A percentile compares a stretch with the other conserved stretches of the same genome.
phyloP scores from a whole-genome alignment of 805 yeast genomes.

The Kodamaea kakaduensis region DNA sequence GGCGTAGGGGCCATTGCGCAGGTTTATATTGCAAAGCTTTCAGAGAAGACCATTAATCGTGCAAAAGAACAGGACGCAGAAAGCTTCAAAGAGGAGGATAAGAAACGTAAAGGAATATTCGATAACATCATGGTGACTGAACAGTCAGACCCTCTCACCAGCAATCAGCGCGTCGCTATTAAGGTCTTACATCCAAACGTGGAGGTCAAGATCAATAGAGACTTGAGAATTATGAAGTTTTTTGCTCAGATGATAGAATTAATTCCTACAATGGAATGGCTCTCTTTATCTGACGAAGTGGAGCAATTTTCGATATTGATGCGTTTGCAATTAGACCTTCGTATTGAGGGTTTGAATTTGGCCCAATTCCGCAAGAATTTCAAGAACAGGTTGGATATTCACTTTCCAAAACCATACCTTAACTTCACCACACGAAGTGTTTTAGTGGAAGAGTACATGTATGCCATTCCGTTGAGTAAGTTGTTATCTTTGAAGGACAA shows the following conservation, averaged over 20 bases:
- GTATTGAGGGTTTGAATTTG: slow-evolving; percentile 85
- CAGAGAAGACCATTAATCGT: slow-evolving; percentile 39
- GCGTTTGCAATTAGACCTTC: slow-evolving; percentile 82
- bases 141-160: slow-evolving; percentile 27
- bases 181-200: slow-evolving; percentile 92
- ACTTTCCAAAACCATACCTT: slow-evolving; percentile 76
- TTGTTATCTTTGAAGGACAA: slow-evolving; percentile 50
- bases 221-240: slow-evolving; percentile 75
- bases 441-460: slow-evolving; percentile 78
- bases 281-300: slow-evolving; percentile 91
- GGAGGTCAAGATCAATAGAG: slow-evolving; percentile 66
- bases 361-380: slow-evolving; percentile 70
- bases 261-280: slow-evolving; percentile 97
- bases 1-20: slow-evolving; percentile 99
- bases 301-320: slow-evolving; percentile 80
- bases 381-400: slow-evolving; percentile 51
- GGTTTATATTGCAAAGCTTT: slow-evolving; percentile 73
- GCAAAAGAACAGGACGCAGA: slow-evolving; percentile 27
- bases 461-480: slow-evolving; percentile 77
- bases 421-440: slow-evolving; percentile 64
- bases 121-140: slow-evolving; percentile 35
- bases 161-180: slow-evolving; percentile 70
- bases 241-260: slow-evolving; percentile 68
- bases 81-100: slow-evolving; percentile 11
- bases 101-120: slow-evolving; percentile 17